Percentiles rank a stretch among this genome's conserved stretches.
phyloP scores from a whole-genome alignment of 2,329 filamentous ascomycete species.

The Furcasterigmium furcatum region DNA sequence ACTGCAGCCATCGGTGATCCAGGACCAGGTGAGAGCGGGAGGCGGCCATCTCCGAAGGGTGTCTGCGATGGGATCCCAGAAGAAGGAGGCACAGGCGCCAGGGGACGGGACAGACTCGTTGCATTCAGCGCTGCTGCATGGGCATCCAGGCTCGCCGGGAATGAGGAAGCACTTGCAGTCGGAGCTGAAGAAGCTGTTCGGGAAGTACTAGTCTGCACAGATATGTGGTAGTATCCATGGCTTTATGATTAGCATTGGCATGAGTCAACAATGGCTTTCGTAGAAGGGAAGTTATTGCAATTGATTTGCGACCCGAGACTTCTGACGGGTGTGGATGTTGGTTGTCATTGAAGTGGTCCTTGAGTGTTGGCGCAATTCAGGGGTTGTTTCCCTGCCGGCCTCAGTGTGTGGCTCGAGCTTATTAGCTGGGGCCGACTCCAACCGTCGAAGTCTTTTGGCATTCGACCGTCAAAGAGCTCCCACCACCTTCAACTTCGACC shows the following conservation, averaged over 20 bases:
- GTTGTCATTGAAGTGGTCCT: too few species aligned
- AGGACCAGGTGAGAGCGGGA: neutral
- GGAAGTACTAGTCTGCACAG: conserved; percentile 3
- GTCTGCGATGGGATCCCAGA: neutral
- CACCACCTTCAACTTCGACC: neutral
- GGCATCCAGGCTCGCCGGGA: neutral
- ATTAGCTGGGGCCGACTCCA: too few species aligned
- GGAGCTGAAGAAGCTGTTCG: conserved; percentile 10
- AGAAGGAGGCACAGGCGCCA: neutral
- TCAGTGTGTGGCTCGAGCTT: too few species aligned
- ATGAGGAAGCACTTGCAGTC: conserved; percentile 5
- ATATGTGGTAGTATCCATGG: neutral
- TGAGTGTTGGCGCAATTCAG: too few species aligned
- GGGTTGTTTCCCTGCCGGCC: too few species aligned
- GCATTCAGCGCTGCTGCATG: neutral
- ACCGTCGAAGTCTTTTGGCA: too few species aligned
- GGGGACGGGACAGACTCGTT: conserved; percentile 8
- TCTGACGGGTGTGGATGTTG: too few species aligned
- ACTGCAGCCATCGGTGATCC: conserved; percentile 1
- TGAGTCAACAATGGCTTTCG: too few species aligned
- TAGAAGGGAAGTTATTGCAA: too few species aligned
- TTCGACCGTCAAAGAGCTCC: too few species aligned
- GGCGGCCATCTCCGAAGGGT: neutral
- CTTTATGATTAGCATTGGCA: conserved; percentile 4
- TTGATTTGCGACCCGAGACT: too few species aligned